Percentiles rank a stretch among this genome's conserved stretches.
These are phyloP conservation scores for Colletotrichum costaricense DNA, from an alignment of 2,329 filamentous ascomycete species.

Conservation along the genomic window DNA sequence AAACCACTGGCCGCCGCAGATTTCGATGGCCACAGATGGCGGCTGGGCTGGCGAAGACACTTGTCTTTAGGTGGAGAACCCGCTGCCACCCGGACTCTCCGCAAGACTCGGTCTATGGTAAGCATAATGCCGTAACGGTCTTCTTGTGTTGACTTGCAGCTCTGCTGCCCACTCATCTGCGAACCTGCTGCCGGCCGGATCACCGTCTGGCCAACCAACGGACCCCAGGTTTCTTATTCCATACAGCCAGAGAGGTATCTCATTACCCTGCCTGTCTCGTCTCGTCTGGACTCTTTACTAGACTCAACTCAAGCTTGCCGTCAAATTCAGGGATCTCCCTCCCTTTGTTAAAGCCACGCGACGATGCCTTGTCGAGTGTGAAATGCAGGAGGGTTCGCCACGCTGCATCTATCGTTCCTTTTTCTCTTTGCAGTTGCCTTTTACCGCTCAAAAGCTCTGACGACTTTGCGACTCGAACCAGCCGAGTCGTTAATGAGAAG, in stretches of 20 bases:
- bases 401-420: conserved; percentile 11
- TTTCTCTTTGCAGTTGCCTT: background rate
- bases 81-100: conserved; percentile 14
- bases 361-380: conserved; percentile 25
- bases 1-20: conserved; percentile 31
- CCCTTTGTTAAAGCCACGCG: conserved; percentile 32
- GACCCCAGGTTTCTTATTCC: conserved; percentile 26
- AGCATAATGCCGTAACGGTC: conserved; percentile 24
- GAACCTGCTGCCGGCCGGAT: conserved; percentile 19
- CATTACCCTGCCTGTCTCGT: conserved; percentile 7
- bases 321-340: conserved; percentile 24
- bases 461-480: conserved; percentile 6
- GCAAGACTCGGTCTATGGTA: conserved; percentile 11
- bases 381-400: conserved; percentile 32
- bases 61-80: conserved; percentile 12
- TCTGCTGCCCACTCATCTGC: conserved; percentile 17
- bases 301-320: conserved; percentile 13
- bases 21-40: conserved; percentile 26
- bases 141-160: conserved; percentile 4
- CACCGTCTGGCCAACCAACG: conserved; percentile 23
- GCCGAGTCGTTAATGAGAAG: background rate
- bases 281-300: conserved; percentile 33
- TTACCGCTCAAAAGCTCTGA: conserved; percentile 25
- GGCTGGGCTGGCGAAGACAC: background rate
- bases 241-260: background rate